phyloP scores from a whole-genome alignment of 2,329 filamentous ascomycete genomes.

The Podosphaera leucotricha region DNA sequence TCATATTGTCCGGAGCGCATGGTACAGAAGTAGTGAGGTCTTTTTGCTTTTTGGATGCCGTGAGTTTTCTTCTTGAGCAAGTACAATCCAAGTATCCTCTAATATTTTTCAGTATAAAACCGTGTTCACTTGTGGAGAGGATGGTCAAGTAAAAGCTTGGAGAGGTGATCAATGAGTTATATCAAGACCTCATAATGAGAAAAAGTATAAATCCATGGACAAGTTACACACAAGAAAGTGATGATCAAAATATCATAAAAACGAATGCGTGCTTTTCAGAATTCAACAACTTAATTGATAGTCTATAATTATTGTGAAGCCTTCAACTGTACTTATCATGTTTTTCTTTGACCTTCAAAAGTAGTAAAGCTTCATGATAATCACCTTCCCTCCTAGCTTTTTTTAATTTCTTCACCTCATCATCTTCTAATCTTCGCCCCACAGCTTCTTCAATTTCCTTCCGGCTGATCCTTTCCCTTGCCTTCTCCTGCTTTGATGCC shows the following conservation, averaged over 20 bases:
- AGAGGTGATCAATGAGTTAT: constrained; percentile 6
- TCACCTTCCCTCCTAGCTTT: constrained; percentile 64
- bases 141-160: constrained; percentile 19
- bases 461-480: constrained; percentile 61
- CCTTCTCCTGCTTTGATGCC: constrained; percentile 61
- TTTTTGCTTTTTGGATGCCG: constrained; percentile 39
- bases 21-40: constrained; percentile 38
- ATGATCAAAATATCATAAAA: too few relatives aligned
- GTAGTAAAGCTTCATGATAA: constrained; percentile 67
- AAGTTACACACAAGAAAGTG: too few relatives aligned
- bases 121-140: constrained; percentile 19
- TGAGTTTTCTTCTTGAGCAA: constrained; percentile 7
- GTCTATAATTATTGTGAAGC: background rate
- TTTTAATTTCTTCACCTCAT: constrained; percentile 68
- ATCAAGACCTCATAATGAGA: too few relatives aligned
- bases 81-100: constrained; percentile 2
- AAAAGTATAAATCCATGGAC: too few relatives aligned
- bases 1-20: constrained; percentile 37
- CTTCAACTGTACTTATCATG: constrained; percentile 54
- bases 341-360: constrained; percentile 77
- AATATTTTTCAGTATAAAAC: constrained; percentile 10
- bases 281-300: too few relatives aligned
- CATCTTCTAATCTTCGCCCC: constrained; percentile 53
- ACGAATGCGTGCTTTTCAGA: too few relatives aligned
- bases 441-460: constrained; percentile 66